Evolutionary conservation across 495 filamentous ascomycete genomes (phyloP), one percentile per base, ranked within the genome.

Genomic region (Penicillium silybi): DNA sequence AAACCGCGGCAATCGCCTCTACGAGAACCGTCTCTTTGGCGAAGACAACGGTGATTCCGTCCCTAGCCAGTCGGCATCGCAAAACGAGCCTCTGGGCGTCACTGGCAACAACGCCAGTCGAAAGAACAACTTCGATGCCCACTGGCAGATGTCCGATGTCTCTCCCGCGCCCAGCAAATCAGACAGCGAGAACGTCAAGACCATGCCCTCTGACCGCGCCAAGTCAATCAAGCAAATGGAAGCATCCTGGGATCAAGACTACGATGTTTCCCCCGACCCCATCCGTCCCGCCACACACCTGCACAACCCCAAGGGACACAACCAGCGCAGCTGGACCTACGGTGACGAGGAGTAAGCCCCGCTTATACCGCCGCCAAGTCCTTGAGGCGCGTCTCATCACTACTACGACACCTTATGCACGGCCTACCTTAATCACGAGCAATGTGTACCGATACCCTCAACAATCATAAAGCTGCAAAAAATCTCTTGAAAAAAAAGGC

Each of bases 1-100:
- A 40, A 86, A 86, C 66, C 81, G 75, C 20, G 84, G 84, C 22
- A 66, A 84, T n/a, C 77, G 80, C 35, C 78, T 96, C 23, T 95
- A 95, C 73, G 75, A 89, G 55, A 86, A 90, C 65, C 82, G 86
- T 19, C 65, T 93, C 17, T 83, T 82, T 64, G 71, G 70, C 42
- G 85, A 18, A 39, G 37, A 85, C 48, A 67, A 81, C 10, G 73
- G 72, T 6, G 64, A 63, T 4, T 54, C 62, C 37, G 57, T 62
- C 44, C 54, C 34, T 46, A 54, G 53, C 46, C 55, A 59, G 50
- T 49, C 72, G 34, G 59, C 62, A 7, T 70, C 69, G 35, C 43
- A 57, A 23, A 50, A 58, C 17, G 57, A 48, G n/a, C 72, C 72
- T 0, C 76, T 87, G 10, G 76, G 78, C 17, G 80, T 81, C 40